Percentiles rank a stretch among this genome's conserved stretches.
These are phyloP conservation scores for Lycium ferocissimum DNA, from an alignment of 257 asterid genomes.

Conservation along the genomic window DNA sequence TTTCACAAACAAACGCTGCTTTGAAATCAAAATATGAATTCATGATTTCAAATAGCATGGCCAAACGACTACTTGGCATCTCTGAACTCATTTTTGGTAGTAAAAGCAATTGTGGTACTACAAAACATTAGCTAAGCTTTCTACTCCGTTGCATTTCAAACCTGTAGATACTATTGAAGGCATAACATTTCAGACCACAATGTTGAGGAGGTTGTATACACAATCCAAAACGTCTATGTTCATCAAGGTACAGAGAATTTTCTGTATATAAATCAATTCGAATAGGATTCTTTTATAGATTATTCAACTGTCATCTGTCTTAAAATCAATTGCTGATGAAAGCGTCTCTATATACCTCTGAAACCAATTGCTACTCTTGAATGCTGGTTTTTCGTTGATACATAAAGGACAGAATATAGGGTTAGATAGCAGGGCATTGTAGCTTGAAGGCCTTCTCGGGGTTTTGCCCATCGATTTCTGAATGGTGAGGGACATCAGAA, in stretches of 20 bases:
- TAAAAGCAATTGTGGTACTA: neutral
- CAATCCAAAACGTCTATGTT: slow-evolving; percentile 9
- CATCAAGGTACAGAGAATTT: neutral
- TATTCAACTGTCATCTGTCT: slow-evolving; percentile 6
- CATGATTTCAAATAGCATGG: too few species aligned
- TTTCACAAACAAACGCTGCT: too few species aligned
- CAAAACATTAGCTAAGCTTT: neutral
- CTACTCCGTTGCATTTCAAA: neutral
- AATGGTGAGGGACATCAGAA: slow-evolving; percentile 73
- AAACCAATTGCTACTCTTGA: neutral
- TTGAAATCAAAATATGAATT: too few species aligned
- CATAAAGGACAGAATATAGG: neutral
- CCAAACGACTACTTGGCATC: neutral
- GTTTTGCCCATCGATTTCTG: slow-evolving; percentile 62
- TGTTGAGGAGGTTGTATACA: neutral
- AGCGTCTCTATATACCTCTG: neutral
- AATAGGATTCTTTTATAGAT: neutral
- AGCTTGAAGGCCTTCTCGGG: slow-evolving; percentile 68
- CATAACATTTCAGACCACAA: neutral
- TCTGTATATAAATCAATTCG: neutral
- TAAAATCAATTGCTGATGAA: neutral
- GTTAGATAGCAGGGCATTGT: slow-evolving; percentile 46
- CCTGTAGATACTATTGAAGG: neutral
- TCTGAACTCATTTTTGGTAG: neutral
- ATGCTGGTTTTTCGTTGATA: neutral